Conservation (phyloP, 2,329 filamentous ascomycete species). For the Ophiocordyceps unilateralis region DNA sequence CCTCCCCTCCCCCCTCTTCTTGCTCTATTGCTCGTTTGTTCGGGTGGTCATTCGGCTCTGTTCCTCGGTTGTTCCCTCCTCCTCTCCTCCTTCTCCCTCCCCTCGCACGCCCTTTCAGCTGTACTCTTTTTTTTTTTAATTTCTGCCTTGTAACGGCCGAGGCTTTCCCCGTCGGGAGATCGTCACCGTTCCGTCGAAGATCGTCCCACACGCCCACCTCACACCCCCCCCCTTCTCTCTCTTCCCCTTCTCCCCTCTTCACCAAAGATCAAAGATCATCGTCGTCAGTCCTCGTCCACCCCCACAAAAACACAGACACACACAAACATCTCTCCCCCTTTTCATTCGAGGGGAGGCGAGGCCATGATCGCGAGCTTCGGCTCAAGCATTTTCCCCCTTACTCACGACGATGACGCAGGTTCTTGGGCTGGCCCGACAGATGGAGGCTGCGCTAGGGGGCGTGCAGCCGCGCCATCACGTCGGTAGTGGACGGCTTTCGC, state of each 20-base stretch:
- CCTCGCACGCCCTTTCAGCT: background rate
- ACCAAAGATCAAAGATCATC: background rate
- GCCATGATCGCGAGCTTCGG: background rate
- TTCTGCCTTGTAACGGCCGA: too few species aligned
- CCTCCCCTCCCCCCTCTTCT: background rate
- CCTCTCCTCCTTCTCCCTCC: background rate
- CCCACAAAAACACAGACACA: too few species aligned
- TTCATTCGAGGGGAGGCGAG: background rate
- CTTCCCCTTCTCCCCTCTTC: background rate
- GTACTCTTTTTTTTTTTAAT: background rate
- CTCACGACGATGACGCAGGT: background rate
- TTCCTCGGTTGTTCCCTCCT: background rate
- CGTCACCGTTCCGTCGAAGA: background rate
- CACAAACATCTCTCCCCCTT: background rate
- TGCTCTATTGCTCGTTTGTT: background rate
- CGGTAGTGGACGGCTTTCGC: slow-evolving; percentile 1
- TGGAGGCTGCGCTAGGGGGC: slow-evolving; percentile 1
- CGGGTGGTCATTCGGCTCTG: background rate
- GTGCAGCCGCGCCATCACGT: background rate
- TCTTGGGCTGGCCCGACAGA: background rate
- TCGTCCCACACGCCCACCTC: background rate
- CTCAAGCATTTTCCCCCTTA: too few species aligned
- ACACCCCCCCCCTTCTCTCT: background rate
- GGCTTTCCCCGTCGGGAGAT: background rate
- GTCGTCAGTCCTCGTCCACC: background rate